phyloP scores from a whole-genome alignment of 2,329 filamentous ascomycete genomes.

The Alternaria alternata region DNA sequence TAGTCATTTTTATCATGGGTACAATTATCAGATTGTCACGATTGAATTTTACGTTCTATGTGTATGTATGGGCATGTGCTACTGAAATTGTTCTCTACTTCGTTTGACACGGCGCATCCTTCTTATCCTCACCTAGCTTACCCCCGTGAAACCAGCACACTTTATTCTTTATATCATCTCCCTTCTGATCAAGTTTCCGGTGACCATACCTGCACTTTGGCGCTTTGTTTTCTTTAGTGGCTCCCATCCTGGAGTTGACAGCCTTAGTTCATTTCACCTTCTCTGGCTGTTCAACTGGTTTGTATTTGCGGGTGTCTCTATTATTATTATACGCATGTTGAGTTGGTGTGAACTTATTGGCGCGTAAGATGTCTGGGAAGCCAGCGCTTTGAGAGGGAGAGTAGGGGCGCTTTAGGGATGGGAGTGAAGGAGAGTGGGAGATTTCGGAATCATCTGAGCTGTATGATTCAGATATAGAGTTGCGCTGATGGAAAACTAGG shows the following conservation, averaged over 20 bases:
- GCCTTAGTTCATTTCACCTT: neutral
- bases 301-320: too few species aligned
- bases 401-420: neutral
- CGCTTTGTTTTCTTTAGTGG: too few species aligned
- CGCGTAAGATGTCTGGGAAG: too few species aligned
- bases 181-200: too few species aligned
- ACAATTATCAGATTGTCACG: neutral
- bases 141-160: neutral
- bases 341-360: too few species aligned
- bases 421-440: neutral
- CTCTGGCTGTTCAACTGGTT: too few species aligned
- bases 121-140: neutral
- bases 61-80: neutral
- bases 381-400: neutral
- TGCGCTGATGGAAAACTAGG: neutral
- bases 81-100: too few species aligned
- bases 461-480: neutral
- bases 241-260: neutral
- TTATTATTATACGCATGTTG: too few species aligned
- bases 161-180: too few species aligned
- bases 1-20: neutral
- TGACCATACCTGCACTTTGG: neutral
- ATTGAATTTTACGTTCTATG: neutral
- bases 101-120: too few species aligned
- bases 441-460: too few species aligned